Conservation (phyloP, 192 early-diverging fungal genomes). For the Chytriomyces sp. region DNA sequence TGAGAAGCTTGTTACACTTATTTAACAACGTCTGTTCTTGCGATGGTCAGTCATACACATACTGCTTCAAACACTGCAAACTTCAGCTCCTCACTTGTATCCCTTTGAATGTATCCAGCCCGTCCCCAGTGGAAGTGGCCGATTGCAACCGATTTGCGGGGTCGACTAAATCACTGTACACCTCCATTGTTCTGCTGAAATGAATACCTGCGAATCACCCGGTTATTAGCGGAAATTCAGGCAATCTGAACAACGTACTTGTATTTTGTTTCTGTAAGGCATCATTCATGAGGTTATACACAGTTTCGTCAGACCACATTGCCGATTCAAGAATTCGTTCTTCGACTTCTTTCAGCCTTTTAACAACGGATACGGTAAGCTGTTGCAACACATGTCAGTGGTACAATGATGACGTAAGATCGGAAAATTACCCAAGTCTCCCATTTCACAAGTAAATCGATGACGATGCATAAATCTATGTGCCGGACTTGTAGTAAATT, state of each 20-base stretch:
- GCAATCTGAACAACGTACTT: no score
- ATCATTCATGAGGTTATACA: background rate
- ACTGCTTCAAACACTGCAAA: no score
- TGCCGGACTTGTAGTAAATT: background rate
- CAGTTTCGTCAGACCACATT: background rate
- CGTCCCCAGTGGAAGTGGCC: background rate
- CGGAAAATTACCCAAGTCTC: background rate
- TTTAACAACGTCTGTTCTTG: no score
- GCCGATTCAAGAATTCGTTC: slow-evolving; percentile 13
- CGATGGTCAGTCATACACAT: no score
- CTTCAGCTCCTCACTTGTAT: background rate
- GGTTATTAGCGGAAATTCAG: no score
- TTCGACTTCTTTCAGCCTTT: background rate
- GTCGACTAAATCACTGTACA: slow-evolving; percentile 1
- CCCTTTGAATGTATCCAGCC: slow-evolving; percentile 11
- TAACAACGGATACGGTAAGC: background rate
- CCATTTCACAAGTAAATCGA: background rate
- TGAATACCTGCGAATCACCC: background rate
- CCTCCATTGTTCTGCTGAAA: background rate
- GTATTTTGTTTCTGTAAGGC: background rate
- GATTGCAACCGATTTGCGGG: background rate
- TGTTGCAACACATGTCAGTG: background rate
- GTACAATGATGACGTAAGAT: background rate
- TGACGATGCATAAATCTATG: slow-evolving; percentile 2
- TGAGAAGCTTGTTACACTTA: slow-evolving; percentile 1